These are phyloP conservation scores for Amyloporia xantha DNA, from an alignment of 768 basidiomycete genomes.

Conservation along the genomic window DNA sequence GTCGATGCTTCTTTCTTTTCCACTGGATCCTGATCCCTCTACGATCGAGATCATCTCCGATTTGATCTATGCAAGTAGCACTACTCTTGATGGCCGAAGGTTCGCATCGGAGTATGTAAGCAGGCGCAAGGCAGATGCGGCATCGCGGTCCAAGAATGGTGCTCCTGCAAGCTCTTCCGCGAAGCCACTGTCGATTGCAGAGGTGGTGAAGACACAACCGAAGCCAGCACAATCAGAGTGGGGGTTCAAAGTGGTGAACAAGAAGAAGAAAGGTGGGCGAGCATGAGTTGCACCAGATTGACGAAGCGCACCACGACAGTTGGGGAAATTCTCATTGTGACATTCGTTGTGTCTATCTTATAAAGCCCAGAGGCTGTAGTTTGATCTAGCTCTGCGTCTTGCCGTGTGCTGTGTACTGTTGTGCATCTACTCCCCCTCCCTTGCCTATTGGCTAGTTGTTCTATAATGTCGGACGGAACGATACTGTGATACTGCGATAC, in stretches of 20 bases:
- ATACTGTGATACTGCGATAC: too few species aligned
- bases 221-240: slow-evolving; percentile 69
- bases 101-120: slow-evolving; percentile 90
- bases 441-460: too few species aligned
- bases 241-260: slow-evolving; percentile 88
- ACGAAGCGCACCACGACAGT: not conserved
- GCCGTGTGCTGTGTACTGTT: not conserved
- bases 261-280: slow-evolving; percentile 84
- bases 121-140: slow-evolving; percentile 80
- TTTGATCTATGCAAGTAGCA: slow-evolving; percentile 89
- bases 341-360: not conserved
- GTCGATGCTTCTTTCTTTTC: slow-evolving; percentile 91
- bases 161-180: slow-evolving; percentile 26
- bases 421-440: not conserved
- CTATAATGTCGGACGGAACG: too few species aligned
- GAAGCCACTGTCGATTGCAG: slow-evolving; percentile 71
- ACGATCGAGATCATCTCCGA: slow-evolving; percentile 93
- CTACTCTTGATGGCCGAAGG: slow-evolving; percentile 89
- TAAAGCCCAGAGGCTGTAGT: not conserved
- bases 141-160: slow-evolving; percentile 40
- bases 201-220: slow-evolving; percentile 86
- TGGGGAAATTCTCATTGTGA: not conserved
- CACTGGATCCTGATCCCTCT: slow-evolving; percentile 77
- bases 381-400: not conserved
- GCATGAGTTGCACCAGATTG: slow-evolving; percentile 28